Conservation (phyloP, 2,329 filamentous ascomycete genomes). For the Neonectria faginata region DNA sequence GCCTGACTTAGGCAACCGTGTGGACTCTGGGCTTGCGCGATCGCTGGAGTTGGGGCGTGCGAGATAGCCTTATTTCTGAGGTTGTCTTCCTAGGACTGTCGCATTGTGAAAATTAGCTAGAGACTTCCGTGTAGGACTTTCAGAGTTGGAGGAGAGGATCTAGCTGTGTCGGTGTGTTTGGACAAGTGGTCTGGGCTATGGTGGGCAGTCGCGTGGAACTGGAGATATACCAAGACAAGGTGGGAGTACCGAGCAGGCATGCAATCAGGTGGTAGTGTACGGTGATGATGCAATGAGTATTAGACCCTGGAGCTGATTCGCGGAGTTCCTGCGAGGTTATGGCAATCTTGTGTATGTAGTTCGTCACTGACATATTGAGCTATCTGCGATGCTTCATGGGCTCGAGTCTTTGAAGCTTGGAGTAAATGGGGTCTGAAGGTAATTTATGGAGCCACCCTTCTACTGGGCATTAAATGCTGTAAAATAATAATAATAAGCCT, state of each 20-base stretch:
- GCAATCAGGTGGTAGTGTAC: not conserved
- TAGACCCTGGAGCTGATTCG: not conserved
- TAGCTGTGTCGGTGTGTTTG: not conserved
- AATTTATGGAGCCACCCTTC: not conserved
- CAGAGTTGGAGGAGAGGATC: too few species aligned
- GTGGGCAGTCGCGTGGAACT: not conserved
- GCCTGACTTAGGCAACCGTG: not conserved
- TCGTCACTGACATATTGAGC: not conserved
- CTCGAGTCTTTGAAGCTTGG: not conserved
- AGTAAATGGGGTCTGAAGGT: not conserved
- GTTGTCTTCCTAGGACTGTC: too few species aligned
- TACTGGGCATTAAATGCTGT: not conserved
- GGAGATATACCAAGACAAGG: constrained; percentile 21
- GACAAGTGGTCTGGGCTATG: not conserved
- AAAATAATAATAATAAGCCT: not conserved
- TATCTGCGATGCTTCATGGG: not conserved
- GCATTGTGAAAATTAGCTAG: not conserved
- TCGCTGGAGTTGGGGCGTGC: too few species aligned
- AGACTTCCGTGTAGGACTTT: not conserved
- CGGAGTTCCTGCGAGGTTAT: not conserved
- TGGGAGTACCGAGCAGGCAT: not conserved
- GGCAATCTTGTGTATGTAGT: too few species aligned
- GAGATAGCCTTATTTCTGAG: too few species aligned
- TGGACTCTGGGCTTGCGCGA: not conserved
- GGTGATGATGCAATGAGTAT: not conserved